Evolutionary conservation across 176 grass and related monocot species (phyloP).

Genomic region (Triticum aestivum): DNA sequence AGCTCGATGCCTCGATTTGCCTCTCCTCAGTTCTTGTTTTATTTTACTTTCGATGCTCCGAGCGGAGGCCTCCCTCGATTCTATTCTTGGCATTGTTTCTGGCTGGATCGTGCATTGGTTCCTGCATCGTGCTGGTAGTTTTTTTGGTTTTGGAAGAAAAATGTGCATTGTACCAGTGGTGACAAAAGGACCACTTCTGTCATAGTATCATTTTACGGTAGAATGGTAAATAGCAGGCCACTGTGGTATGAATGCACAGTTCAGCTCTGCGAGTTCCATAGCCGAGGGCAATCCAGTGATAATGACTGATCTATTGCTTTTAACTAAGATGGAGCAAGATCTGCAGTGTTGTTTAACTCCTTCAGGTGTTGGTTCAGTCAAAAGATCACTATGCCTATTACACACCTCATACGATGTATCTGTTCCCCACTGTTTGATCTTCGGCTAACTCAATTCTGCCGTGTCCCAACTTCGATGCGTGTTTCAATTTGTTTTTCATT

Average conservation of each 20-base stretch:
- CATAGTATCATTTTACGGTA: slow-evolving; percentile 13
- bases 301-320: background rate
- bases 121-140: background rate
- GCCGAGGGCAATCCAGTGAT: background rate
- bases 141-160: slow-evolving; percentile 5
- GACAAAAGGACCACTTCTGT: background rate
- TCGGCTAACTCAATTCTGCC: background rate
- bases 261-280: background rate
- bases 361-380: background rate
- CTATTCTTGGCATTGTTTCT: background rate
- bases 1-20: background rate
- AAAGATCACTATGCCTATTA: background rate
- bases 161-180: slow-evolving; percentile 17
- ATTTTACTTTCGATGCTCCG: background rate
- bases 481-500: background rate
- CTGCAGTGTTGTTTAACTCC: background rate
- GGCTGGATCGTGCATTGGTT: slow-evolving; percentile 7
- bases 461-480: background rate
- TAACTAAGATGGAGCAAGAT: slow-evolving; percentile 21
- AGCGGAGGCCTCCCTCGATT: background rate
- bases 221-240: slow-evolving; percentile 16
- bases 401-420: background rate
- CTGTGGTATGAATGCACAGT: slow-evolving; percentile 19
- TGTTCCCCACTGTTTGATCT: background rate
- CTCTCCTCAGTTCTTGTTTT: background rate